phyloP scores from a whole-genome alignment of 2,329 filamentous ascomycete species.

The Cordyceps tenuipes region DNA sequence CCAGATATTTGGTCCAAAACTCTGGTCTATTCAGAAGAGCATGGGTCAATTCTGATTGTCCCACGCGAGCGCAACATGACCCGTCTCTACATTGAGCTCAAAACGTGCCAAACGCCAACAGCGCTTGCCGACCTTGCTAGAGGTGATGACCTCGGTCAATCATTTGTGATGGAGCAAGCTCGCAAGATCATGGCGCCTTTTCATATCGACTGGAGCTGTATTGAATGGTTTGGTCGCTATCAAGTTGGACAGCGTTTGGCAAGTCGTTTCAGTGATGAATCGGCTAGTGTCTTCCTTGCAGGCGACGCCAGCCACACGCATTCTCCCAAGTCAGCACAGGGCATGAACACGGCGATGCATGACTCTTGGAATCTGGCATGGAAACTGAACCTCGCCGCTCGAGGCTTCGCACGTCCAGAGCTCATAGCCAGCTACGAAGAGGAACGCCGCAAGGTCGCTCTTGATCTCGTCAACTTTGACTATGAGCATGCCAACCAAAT shows the following conservation, averaged over 20 bases:
- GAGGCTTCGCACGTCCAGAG: constrained; percentile 44
- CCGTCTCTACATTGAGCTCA: constrained; percentile 52
- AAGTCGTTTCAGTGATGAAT: constrained; percentile 56
- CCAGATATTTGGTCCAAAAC: constrained; percentile 70
- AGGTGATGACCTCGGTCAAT: constrained; percentile 38
- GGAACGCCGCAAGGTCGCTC: constrained; percentile 54
- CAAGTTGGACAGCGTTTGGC: constrained; percentile 64
- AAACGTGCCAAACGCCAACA: constrained; percentile 32
- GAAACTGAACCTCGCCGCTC: constrained; percentile 44
- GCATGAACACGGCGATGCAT: constrained; percentile 53
- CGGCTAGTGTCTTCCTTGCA: constrained; percentile 56
- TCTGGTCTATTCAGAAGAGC: constrained; percentile 56
- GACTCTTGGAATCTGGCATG: constrained; percentile 55
- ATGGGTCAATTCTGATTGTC: constrained; percentile 65
- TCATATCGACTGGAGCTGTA: constrained; percentile 47
- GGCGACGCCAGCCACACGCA: constrained; percentile 67
- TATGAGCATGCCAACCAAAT: constrained; percentile 50
- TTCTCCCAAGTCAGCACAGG: constrained; percentile 63
- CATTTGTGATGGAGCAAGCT: constrained; percentile 63
- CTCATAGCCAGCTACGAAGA: constrained; percentile 54
- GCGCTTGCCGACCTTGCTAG: constrained; percentile 26
- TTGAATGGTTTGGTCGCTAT: constrained; percentile 67
- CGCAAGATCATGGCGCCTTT: constrained; percentile 53
- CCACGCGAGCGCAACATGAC: constrained; percentile 67
- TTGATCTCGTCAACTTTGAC: constrained; percentile 52